Base-by-base conservation (phyloP, 1,284 basidiomycete genomes). In the Veloboletus limbatus region DNA sequence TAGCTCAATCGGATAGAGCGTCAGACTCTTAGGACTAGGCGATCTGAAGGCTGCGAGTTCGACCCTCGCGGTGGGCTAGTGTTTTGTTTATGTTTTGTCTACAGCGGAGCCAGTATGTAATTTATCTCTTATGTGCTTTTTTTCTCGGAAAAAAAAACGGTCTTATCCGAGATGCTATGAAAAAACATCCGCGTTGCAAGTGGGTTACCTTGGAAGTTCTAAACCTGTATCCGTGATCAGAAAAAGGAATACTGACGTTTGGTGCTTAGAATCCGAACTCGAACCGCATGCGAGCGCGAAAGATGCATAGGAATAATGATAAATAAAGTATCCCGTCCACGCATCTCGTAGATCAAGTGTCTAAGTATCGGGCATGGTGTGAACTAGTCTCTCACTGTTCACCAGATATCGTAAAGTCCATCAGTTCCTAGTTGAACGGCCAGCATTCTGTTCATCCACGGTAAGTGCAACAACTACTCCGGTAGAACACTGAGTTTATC, bases 31-130 rank as follows among this genome's bases (percentile, higher is more conserved):
- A 69, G 10, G 36, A 50, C 59, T 61, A 60, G 60, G 64, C 56
- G 54, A 82, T 85, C 82, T 85, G 85, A 88, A 87, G 85, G 85
- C 83, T 88, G 85, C 82, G 82, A 86, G 85, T 88, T 88, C 85
- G 85, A 88, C 84, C 84, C 85, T 87, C 85, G 82, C 85, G 84
- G 84, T 88, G 85, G 85, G 82, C 85, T 87, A 83, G 17, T 17
- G 28, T 47, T 47, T 48, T 36, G 20, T 22, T 16, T 16, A 14
- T 33, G 6, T 20, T 13, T 34, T 13, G 4, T 26, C n/a, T n/a
- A n/a, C n/a, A n/a, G n/a, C n/a, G n/a, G n/a, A n/a, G n/a, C n/a
- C n/a, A n/a, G n/a, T n/a, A n/a, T n/a, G n/a, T n/a, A n/a, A n/a
- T n/a, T n/a, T n/a, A n/a, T n/a, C n/a, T n/a, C n/a, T n/a, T n/a